Base-by-base conservation (phyloP, 2,329 filamentous ascomycete species). In the Sclerotinia spermophila region DNA sequence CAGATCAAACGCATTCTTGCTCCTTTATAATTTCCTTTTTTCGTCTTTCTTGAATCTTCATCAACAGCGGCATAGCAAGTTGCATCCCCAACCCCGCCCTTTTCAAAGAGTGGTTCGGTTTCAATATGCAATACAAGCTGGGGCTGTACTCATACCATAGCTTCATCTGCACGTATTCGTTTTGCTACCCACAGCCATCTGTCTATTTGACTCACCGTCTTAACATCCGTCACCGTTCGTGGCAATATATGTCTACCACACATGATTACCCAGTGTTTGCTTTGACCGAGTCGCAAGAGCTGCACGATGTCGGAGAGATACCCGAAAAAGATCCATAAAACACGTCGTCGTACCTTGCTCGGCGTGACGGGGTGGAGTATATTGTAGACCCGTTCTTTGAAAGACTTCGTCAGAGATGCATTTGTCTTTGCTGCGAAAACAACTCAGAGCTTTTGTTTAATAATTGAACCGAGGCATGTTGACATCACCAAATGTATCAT, bases 331-430 rank as follows among this genome's bases (percentile, higher is more conserved):
- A 19, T 53, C 62, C 62, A 65, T 53, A 65, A 53, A 53, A 65
- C 62, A 65, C 62, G 62, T 65, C 61, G 61, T 53, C 62, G 62
- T 65, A 53, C 62, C 62, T 65, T 51, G 45, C 45, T 53, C 33
- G 62, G 62, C 45, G 62, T 65, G 62, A 45, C 45, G 62, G n/a
- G 38, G 62, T 65, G 62, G 61, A 65, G 44, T 27, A 13, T n/a
- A 27, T 15, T 53, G 2, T n/a, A 53, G 62, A 65, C 35, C 62
- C 45, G 33, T 65, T 51, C 45, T 65, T 53, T 8, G 27, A 40
- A 17, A 15, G 7, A 30, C 62, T 53, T 27, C 15, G 40, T 65
- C 61, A 65, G 44, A 38, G 33, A 51, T 51, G 45, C 33, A 53
- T 38, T 30, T 27, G 35, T 60, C 58, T 40, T 30, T 40, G 45